Base-by-base conservation (phyloP, 1,284 basidiomycete species). In the Ustilago curta region DNA sequence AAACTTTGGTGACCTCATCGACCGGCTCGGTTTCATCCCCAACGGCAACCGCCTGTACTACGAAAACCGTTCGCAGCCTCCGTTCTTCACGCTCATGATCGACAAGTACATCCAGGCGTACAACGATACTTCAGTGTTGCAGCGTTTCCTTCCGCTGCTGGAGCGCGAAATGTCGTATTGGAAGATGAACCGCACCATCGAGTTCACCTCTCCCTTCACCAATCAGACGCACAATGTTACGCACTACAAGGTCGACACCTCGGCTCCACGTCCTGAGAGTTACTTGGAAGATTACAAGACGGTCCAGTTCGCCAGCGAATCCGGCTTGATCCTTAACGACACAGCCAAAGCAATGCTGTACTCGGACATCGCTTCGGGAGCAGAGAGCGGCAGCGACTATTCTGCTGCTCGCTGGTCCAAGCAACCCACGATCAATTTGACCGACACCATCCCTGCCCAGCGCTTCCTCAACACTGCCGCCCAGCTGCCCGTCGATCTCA, bases 1-100 rank as follows among this genome's bases (percentile, higher is more conserved):
- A 21, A 82, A 82, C 55, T 80, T 81, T 64, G 71, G 67, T 19
- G 95, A 96, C 86, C 95, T 97, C 81, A 94, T 96, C 93, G 94
- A 97, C 80, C 90, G 95, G 82, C 87, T 97, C 60, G 94, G 94
- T 0, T 97, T 96, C 86, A 91, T 97, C 73, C 94, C 94, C 2
- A 97, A 97, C 81, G 95, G 95, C 14, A 94, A 93, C 16, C 88
- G 92, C 4, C 91, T 91, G 52, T 93, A 93, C 77, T 83, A 96
- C 85, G 86, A 96, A 70, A 89, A 95, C 82, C 90, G 94, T 54
- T 95, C 93, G 27, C 94, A 97, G 84, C 94, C 94, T 9, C 94
- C 94, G 4, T 83, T 95, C 37, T 76, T 81, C 51, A 71, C 70
- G 3, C 61, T 91, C 88, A 92, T 92, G 91, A 86, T 92, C n/a